Evolutionary conservation across 768 basidiomycete genomes (phyloP).

Genomic region (Serendipita sp.): DNA sequence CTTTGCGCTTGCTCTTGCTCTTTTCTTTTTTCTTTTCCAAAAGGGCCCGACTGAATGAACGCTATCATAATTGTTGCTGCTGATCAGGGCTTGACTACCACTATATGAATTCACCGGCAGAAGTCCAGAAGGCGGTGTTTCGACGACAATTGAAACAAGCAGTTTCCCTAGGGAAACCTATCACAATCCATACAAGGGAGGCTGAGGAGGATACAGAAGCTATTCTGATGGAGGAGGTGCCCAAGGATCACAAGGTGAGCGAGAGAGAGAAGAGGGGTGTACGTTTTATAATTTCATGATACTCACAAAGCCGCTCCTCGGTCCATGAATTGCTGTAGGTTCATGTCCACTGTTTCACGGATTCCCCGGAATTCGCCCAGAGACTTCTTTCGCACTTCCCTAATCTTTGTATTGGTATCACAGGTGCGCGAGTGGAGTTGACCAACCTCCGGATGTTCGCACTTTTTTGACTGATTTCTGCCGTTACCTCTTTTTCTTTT

Average conservation of each 20-base stretch:
- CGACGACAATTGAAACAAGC: conserved; percentile 51
- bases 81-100: conserved; percentile 44
- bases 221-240: conserved; percentile 62
- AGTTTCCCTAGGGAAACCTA: conserved; percentile 49
- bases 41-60: too few relatives aligned
- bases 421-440: conserved; percentile 25
- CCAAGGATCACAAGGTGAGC: conserved; percentile 46
- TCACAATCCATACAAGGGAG: conserved; percentile 77
- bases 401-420: conserved; percentile 71
- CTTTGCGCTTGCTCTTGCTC: too few relatives aligned
- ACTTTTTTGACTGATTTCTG: background rate
- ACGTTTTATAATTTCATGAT: background rate
- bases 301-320: background rate
- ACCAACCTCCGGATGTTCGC: background rate
- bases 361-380: conserved; percentile 55
- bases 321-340: conserved; percentile 29
- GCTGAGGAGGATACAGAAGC: conserved; percentile 69
- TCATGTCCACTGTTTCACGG: conserved; percentile 81
- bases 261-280: too few relatives aligned
- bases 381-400: conserved; percentile 61
- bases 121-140: conserved; percentile 50
- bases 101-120: conserved; percentile 60
- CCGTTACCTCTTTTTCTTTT: background rate
- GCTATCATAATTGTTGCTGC: background rate
- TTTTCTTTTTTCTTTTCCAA: too few relatives aligned